Base-by-base conservation (phyloP, 1,284 basidiomycete species). In the Phenoliferia sp. region DNA sequence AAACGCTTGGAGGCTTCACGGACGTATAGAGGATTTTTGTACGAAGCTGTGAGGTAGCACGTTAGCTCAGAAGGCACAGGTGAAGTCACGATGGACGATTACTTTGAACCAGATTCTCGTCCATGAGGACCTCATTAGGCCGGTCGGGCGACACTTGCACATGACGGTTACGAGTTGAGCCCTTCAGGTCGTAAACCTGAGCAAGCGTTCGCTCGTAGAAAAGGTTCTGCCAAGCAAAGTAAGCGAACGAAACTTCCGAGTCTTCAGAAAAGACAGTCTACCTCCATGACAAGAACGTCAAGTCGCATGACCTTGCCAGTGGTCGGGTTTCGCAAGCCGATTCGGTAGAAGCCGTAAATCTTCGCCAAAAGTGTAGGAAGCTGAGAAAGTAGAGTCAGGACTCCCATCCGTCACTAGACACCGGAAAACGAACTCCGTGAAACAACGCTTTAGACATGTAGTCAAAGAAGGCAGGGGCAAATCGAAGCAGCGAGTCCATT, bases 381-480 rank as follows among this genome's bases (percentile, higher is more conserved):
- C 88, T 95, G 67, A 6, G 0, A 33, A 17, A 29, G 3, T 19
- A 1, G 26, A 6, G 50, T 61, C 36, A 63, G 54, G 15, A 34
- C 3, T 10, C 3, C 22, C 2, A 26, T 12, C 5, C 28, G 15
- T 19, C 3, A 56, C 2, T 9, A 56, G 28, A 9, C 12, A 54
- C n/a, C 7, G 28, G 55, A 0, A 7, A 5, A 17, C 17, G 62
- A 3, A 76, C 74, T 17, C 69, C 67, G 10, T 72, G 65, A 61
- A 74, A 73, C 26, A 74, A 65, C 6, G 92, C 89, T 28, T 90
- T 87, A 3, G 90, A 89, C 87, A 98, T 94, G 79, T 99, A 99
- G 74, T 94, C 90, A 77, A 99, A 99, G 80, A 99, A 99, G 3
- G 92, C 90, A 0, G 95, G 95, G 10, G 94, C 96, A 80, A 99